phyloP scores from a whole-genome alignment of 179 eudicot genomes.

The Silene noctiflora region DNA sequence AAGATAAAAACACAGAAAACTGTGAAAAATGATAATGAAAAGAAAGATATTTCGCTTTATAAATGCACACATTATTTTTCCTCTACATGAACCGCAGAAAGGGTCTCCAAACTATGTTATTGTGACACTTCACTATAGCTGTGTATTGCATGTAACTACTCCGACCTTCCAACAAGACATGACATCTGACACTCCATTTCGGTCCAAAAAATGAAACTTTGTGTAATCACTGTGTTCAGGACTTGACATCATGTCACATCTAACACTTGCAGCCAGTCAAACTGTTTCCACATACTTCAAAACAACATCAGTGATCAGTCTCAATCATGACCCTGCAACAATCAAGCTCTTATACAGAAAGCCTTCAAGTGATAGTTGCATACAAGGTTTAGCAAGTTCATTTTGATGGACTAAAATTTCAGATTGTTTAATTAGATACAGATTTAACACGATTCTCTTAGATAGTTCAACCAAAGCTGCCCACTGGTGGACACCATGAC shows the following conservation, averaged over 20 bases:
- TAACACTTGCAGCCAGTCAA: neutral
- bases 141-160: neutral
- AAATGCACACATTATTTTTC: neutral
- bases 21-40: neutral
- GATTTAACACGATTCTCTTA: neutral
- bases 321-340: neutral
- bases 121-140: neutral
- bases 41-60: neutral
- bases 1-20: slow-evolving; percentile 8
- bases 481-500: neutral
- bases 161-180: neutral
- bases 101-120: neutral
- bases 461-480: neutral
- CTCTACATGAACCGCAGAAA: neutral
- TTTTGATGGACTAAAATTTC: neutral
- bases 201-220: neutral
- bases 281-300: neutral
- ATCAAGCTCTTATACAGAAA: neutral
- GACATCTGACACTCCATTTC: neutral
- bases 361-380: neutral
- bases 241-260: neutral
- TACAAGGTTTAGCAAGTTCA: neutral
- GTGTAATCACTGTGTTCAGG: neutral
- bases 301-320: neutral
- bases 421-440: neutral